Base-by-base conservation (phyloP, 257 asterid genomes). In the Ligustrum vulgare region DNA sequence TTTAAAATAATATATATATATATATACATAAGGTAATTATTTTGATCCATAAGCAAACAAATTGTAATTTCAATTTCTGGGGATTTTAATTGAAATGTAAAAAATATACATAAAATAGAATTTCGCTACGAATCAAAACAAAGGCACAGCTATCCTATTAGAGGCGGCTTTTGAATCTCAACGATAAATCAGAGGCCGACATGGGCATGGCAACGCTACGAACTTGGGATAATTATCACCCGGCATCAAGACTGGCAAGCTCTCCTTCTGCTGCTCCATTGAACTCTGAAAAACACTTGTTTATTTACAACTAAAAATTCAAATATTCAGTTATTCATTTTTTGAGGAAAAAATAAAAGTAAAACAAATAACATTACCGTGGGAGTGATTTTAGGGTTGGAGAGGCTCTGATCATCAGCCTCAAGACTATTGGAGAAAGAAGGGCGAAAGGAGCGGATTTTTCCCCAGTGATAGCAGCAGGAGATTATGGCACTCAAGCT, bases 391-490 rank as follows among this genome's bases (percentile, higher is more conserved):
- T 71, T 80, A 34, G 87, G 64, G 70, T 82, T 80, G 65, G 79
- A 64, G 60, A 62, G 25, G 35, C 72, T 78, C 10, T 35, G 12
- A 8, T 37, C 37, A 16, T 71, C 75, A 3, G 76, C 82, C 22
- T 75, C 82, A 39, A 73, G 73, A 37, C 37, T 54, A 37, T 69
- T 54, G 2, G 72, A 37, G 72, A 69, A n/a, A 37, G 58, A 82
- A 4, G 89, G 80, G 12, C 88, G 90, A 71, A 86, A 71, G 23
- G 88, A 77, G 0, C 82, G 86, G 67, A 86, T 80, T 71, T 82
- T 86, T 41, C 82, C 91, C 91, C 91, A 86, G 51, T 86, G 91
- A 81, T 86, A 86, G 68, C 87, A 86, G 75, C 91, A 86, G 25
- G 89, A 86, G 54, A 86, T 82, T 43, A 86, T 67, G 11, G 89